Base-by-base conservation (phyloP, 192 early-diverging fungal genomes). In the Gaertneriomyces sp. region DNA sequence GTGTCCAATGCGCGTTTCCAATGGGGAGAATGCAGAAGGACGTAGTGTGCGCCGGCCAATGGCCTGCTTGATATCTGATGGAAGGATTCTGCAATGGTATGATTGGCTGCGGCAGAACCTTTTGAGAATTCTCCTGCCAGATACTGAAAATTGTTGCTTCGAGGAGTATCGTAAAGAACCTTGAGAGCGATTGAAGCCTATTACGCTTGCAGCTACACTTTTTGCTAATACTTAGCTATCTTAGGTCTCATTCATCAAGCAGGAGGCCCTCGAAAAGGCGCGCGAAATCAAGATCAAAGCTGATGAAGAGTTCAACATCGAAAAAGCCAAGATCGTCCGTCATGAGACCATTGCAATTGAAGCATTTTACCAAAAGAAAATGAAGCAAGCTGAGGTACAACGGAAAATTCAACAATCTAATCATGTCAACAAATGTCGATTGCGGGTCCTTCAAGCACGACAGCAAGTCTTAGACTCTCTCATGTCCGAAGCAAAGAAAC, bases 301-400 rank as follows among this genome's bases (percentile, higher is more conserved):
- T 55, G 94, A 99, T 76, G 96, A 99, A 68, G 96, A 99, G 71
- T 99, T 98, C 86, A 99, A 99, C 81, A 99, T 99, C 82, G 96
- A 99, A 82, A 94, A 94, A 84, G 96, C 93, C 76, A 99, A 99
- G 76, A 86, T 98, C 50, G 96, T 99, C 20, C 92, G 96, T 53
- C 90, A 93, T 77, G 96, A 99, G 76, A 91, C 94, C 17, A 83
- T 97, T 72, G 93, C 91, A 67, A 96, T 99, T 65, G 96, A 99
- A 60, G 88, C 90, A 64, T 86, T 90, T 63, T 99, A 93, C 82
- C 87, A 93, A 72, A 91, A 94, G 78, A 98, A 99, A 76, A 86
- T 91, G 63, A 99, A 99, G 81, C 96, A 98, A 80, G 90, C 91
- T 16, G 92, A 99, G 77, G 88, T 98, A 14, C 89, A 94, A 81